Base-by-base conservation (phyloP, 2,329 filamentous ascomycete genomes). In the Claviceps digitariae region DNA sequence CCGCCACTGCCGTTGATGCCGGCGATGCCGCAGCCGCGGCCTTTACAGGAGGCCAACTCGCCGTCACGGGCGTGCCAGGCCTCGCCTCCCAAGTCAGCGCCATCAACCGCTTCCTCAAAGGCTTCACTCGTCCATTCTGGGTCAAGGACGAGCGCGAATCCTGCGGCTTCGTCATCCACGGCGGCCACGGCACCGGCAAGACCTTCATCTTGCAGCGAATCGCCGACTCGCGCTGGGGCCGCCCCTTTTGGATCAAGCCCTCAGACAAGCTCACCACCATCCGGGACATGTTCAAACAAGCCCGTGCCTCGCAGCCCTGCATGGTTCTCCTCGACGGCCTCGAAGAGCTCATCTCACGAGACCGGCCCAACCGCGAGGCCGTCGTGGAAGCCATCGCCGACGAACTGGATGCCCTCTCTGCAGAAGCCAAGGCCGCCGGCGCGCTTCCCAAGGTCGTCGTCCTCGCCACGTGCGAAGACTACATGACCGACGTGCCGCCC, bases 181-280 rank as follows among this genome's bases (percentile, higher is more conserved):
- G 91, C 15, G 83, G 87, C 20, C 80, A 81, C 57, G 90, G 91
- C 12, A 94, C 87, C 0, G 91, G 91, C 25, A 96, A 96, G 70
- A 85, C 82, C 0, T 76, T 86, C 57, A 72, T 96, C 0, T 71
- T 96, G 1, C 67, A 84, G 17, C 78, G 79, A 34, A 74, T 96
- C 21, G 78, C 82, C 9, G 75, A 73, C 7, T 79, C 82, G 0
- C 77, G 76, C 54, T 95, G 89, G 87, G 81, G 79, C 23, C 79
- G 78, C 43, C 80, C 90, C 1, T 77, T 86, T 58, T 76, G 72
- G 52, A 71, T 90, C 52, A 72, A 77, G 52, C 70, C 72, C 7
- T 70, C 74, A 4, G 74, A 79, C 57, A 83, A 82, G 62, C 67
- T 78, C 2, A 62, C 78, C 0, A 74, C 77, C 1, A 75, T 95